Conservation (phyloP, 2,329 filamentous ascomycete species). For the Nannizziopsis arthrosporioides region DNA sequence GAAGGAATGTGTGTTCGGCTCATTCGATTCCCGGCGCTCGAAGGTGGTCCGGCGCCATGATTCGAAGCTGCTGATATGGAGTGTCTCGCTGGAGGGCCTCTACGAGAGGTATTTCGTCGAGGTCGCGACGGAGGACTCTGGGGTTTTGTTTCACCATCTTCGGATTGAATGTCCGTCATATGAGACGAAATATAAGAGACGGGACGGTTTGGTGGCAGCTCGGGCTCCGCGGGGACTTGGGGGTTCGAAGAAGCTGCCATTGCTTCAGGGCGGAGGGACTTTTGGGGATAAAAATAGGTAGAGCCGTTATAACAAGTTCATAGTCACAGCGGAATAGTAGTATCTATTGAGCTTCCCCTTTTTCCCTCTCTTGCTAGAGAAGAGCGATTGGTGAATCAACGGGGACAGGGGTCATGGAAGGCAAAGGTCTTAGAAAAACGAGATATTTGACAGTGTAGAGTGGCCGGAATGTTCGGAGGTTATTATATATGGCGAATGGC, state of each 20-base stretch:
- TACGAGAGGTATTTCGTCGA: slow-evolving; percentile 30
- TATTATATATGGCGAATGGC: too few species aligned
- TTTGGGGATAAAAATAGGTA: background rate
- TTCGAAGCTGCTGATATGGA: slow-evolving; percentile 14
- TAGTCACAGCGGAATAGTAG: background rate
- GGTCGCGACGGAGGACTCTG: slow-evolving; percentile 36
- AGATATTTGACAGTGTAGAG: too few species aligned
- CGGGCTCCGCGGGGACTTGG: slow-evolving; percentile 1
- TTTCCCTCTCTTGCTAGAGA: too few species aligned
- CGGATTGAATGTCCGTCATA: slow-evolving; percentile 52
- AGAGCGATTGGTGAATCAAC: too few species aligned
- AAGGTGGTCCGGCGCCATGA: slow-evolving; percentile 34
- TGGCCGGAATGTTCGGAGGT: too few species aligned
- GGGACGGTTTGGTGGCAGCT: slow-evolving; percentile 19
- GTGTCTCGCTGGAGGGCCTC: slow-evolving; percentile 1
- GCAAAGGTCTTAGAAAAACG: too few species aligned
- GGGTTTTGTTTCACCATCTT: slow-evolving; percentile 37
- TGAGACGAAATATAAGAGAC: slow-evolving; percentile 52
- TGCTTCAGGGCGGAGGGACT: background rate
- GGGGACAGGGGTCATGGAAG: too few species aligned
- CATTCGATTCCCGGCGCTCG: slow-evolving; percentile 50
- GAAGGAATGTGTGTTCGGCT: slow-evolving; percentile 83
- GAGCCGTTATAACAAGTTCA: background rate
- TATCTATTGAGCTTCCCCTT: too few species aligned
- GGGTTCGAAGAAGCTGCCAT: slow-evolving; percentile 11